Evolutionary conservation across 257 asterid genomes (phyloP), one percentile per base, ranked within the genome.

Genomic region (Nicotiana tabacum): DNA sequence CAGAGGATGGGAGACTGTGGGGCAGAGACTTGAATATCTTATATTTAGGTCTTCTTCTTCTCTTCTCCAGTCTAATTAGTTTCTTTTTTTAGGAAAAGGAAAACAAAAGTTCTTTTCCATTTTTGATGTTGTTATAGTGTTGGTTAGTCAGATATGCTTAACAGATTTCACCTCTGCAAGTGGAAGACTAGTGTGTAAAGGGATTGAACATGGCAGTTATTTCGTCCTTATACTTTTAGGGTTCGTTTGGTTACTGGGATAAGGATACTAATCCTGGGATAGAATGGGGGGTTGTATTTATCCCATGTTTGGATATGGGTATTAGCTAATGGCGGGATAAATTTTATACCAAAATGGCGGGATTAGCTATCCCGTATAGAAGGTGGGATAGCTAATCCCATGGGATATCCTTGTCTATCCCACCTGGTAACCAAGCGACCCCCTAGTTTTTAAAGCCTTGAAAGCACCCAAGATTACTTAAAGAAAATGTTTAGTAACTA

Each of bases 81-180:
- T 24, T 72, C 37, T 24, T 46, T 72, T 21, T 72, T 46, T 46
- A 72, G 61, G 15, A 72, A 33, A 43, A 16, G 60, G 78, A 72
- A 72, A 72, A 46, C 1, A 21, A 43, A 43, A 21, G 21, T 24
- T 72, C 60, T 72, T 43, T 70, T 21, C 37, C 78, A 24, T 43
- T 12, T 72, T 46, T 72, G 7, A 35, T 72, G 78, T 43, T 24
- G 60, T 46, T 72, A 46, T 72, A 69, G 78, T 24, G 61, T 46
- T 72, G 78, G 37, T 24, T 72, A 72, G 78, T 72, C 78, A 72
- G 79, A 43, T 57, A 72, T 21, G 60, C 37, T 12, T n/a, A 46
- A 46, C 78, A 72, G 39, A 46, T 72, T 66, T 46, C 79, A 72
- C 61, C 37, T 46, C 79, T 24, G 39, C 79, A 48, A 72, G 79